These are phyloP conservation scores for Aschersonia sp. DNA, from an alignment of 2,329 filamentous ascomycete species.

Conservation along the genomic window DNA sequence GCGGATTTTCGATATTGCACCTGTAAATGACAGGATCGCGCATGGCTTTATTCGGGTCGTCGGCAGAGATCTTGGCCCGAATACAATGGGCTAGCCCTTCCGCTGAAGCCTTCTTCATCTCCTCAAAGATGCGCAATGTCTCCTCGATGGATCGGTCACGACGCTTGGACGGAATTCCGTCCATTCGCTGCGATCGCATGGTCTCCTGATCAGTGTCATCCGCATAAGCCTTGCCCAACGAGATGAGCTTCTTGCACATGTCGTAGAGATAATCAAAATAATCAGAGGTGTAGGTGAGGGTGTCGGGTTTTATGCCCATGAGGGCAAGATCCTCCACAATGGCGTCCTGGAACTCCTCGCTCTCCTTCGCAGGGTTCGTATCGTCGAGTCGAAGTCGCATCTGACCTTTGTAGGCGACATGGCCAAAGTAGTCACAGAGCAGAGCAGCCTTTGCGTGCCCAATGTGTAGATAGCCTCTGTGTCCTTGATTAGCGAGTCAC, in stretches of 20 bases:
- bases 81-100: constrained; percentile 81
- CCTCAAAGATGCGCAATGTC: constrained; percentile 71
- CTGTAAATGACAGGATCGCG: constrained; percentile 95
- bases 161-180: constrained; percentile 68
- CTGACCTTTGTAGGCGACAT: constrained; percentile 83
- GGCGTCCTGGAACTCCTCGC: constrained; percentile 86
- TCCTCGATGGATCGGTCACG: constrained; percentile 71
- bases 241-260: constrained; percentile 70
- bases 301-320: constrained; percentile 83
- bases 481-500: not conserved
- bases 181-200: constrained; percentile 73
- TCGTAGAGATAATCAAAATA: constrained; percentile 91
- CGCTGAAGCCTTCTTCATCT: constrained; percentile 78
- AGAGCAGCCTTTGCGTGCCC: constrained; percentile 90
- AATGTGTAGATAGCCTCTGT: constrained; percentile 75
- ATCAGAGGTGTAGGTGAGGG: constrained; percentile 80
- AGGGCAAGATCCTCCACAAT: constrained; percentile 85
- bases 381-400: constrained; percentile 90
- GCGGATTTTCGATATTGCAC: constrained; percentile 53
- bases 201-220: constrained; percentile 86
- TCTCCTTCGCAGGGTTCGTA: constrained; percentile 95
- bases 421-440: constrained; percentile 92
- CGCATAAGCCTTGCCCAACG: constrained; percentile 77
- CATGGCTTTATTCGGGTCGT: constrained; percentile 90
- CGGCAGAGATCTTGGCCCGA: constrained; percentile 81